Percentiles rank a stretch among this genome's conserved stretches.
Evolutionary conservation across 2,329 filamentous ascomycete species (phyloP).

Genomic region (Acrocalymma vagum): DNA sequence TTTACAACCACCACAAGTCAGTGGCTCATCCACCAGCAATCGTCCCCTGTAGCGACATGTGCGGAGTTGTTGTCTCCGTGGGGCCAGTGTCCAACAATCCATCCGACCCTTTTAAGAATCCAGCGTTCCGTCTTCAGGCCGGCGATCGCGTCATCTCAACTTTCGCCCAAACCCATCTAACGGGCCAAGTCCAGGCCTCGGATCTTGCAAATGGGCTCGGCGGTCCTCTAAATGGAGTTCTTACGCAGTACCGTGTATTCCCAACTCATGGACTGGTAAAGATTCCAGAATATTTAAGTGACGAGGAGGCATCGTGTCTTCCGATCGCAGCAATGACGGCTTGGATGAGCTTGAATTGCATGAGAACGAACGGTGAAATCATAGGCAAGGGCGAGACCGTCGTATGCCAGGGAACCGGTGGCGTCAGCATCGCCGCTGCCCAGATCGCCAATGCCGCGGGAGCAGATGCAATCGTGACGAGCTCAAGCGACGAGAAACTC

Average conservation of each 20-base stretch:
- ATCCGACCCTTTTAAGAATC: conserved; percentile 55
- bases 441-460: conserved; percentile 54
- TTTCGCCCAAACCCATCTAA: conserved; percentile 66
- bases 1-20: conserved; percentile 72
- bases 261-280: conserved; percentile 63
- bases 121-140: conserved; percentile 35
- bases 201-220: conserved; percentile 68
- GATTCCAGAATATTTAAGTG: conserved; percentile 64
- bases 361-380: conserved; percentile 62
- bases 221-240: conserved; percentile 65
- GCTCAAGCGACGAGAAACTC: conserved; percentile 64
- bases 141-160: conserved; percentile 74
- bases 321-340: conserved; percentile 71
- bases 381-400: conserved; percentile 51
- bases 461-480: conserved; percentile 64
- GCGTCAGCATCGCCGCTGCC: conserved; percentile 51
- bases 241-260: conserved; percentile 69
- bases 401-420: conserved; percentile 54
- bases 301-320: conserved; percentile 68
- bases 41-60: conserved; percentile 76
- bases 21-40: conserved; percentile 54
- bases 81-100: conserved; percentile 51
- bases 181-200: conserved; percentile 65
- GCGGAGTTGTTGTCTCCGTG: conserved; percentile 65
- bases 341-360: conserved; percentile 71